Evolutionary conservation across 345 rosid genomes (phyloP).

Genomic region (Rhodamnia argentea): DNA sequence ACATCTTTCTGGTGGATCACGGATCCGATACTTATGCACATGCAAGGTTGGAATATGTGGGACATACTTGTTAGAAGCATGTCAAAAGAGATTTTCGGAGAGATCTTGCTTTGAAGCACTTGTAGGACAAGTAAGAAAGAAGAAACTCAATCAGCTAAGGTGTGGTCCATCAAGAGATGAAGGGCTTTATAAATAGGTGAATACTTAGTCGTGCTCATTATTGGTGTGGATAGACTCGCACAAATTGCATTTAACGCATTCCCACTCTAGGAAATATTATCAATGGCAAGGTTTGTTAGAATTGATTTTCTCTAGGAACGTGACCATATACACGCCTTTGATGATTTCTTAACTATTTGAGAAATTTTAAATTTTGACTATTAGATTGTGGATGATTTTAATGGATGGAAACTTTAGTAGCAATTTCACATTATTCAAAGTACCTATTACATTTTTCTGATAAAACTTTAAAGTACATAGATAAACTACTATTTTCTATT

Average conservation of each 20-base stretch:
- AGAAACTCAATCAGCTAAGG: background rate
- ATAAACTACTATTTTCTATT: too few species aligned
- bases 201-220: background rate
- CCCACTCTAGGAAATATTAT: background rate
- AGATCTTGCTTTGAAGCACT: background rate
- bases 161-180: background rate
- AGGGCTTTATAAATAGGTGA: background rate
- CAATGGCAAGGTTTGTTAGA: background rate
- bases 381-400: background rate
- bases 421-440: background rate
- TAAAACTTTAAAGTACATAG: too few species aligned
- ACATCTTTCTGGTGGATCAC: too few species aligned
- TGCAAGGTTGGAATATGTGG: too few species aligned
- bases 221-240: background rate
- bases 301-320: background rate
- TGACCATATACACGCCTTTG: background rate
- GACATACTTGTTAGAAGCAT: too few species aligned
- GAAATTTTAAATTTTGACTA: background rate
- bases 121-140: background rate
- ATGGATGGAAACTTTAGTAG: background rate
- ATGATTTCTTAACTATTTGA: background rate
- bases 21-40: too few species aligned
- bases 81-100: background rate
- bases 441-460: background rate
- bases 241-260: background rate